Base-by-base conservation (phyloP, 1,139 yeast species). In the Yarrowia galli region DNA sequence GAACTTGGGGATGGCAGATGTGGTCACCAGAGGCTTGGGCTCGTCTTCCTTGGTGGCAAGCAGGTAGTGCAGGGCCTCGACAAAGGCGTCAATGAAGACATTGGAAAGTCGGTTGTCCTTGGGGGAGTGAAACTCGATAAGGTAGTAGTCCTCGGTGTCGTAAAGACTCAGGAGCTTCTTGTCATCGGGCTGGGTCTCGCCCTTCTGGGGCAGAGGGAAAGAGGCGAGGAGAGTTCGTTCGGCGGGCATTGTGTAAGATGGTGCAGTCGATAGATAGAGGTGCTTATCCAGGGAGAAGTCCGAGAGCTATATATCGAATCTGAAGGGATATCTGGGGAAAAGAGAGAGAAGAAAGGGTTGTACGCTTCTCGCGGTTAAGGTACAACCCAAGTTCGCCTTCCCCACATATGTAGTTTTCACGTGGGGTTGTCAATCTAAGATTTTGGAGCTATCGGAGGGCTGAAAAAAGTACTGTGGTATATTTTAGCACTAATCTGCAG, bases 51-150 rank as follows among this genome's bases (percentile, higher is more conserved):
- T 45, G 43, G 53, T 45, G 45, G 54, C 56, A 2, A 48, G 53
- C n/a, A 65, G 64, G 40, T 45, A 54, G 45, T 35, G 40, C 12
- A 65, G 45, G 35, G 79, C 79, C 67, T 76, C 77, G 20, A 77
- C 71, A 51, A 77, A 73, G 7, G 79, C 78, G 48, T 73, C 72
- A 56, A 76, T 71, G 63, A 77, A 73, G 38, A 72, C 75, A 15
- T 76, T 74, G n/a, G 77, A 74, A 67, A 75, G 75, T 32, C 81
- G 71, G 71, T 79, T 79, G 67, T 79, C 81, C 7, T 81, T 81
- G 20, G 78, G 76, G n/a, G 71, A 69, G 68, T 72, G 73, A 70
- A 76, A 74, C 67, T 75, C 74, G 23, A 79, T 69, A n/a, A 78
- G 71, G 68, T 78, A 78, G 71, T 75, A 76, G 40, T 61, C 54